These are phyloP conservation scores for Claviceps pazoutovae DNA, from an alignment of 2,329 filamentous ascomycete species.

Conservation along the genomic window DNA sequence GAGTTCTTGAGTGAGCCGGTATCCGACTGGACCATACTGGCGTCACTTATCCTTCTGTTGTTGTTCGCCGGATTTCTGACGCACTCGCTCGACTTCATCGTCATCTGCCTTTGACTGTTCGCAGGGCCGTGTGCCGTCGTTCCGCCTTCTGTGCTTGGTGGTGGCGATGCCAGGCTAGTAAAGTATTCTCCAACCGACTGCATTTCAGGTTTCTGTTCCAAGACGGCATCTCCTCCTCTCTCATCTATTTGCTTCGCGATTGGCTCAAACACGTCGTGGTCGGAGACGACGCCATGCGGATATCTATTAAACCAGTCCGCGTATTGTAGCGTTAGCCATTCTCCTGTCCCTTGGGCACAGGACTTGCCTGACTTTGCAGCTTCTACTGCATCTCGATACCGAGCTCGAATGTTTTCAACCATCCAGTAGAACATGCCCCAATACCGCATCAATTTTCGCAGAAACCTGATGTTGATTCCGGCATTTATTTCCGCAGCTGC, in stretches of 20 bases:
- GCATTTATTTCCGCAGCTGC: conserved; percentile 70
- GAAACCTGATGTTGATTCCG: conserved; percentile 74
- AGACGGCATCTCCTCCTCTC: conserved; percentile 70
- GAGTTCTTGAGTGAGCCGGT: conserved; percentile 6
- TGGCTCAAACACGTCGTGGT: conserved; percentile 70
- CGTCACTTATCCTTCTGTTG: conserved; percentile 2
- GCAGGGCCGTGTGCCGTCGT: conserved; percentile 11
- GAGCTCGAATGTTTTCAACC: conserved; percentile 78
- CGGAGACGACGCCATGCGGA: conserved; percentile 69
- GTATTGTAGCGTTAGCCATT: conserved; percentile 72
- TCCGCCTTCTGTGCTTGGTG: conserved; percentile 33
- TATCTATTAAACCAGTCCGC: conserved; percentile 96
- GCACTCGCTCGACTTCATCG: conserved; percentile 20
- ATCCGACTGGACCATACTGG: conserved; percentile 5
- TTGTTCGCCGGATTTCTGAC: conserved; percentile 1
- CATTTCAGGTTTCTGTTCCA: conserved; percentile 80
- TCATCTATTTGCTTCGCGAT: conserved; percentile 55
- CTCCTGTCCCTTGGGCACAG: conserved; percentile 29
- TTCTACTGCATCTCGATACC: conserved; percentile 76
- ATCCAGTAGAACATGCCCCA: conserved; percentile 99
- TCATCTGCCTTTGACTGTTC: conserved; percentile 23
- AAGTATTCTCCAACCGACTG: conserved; percentile 94
- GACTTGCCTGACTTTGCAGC: conserved; percentile 56
- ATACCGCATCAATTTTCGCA: conserved; percentile 90
- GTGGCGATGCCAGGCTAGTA: conserved; percentile 58